Percentiles rank a stretch among this genome's conserved stretches.
Conservation (phyloP, 441 rosid species). For the Daphne laureola region DNA sequence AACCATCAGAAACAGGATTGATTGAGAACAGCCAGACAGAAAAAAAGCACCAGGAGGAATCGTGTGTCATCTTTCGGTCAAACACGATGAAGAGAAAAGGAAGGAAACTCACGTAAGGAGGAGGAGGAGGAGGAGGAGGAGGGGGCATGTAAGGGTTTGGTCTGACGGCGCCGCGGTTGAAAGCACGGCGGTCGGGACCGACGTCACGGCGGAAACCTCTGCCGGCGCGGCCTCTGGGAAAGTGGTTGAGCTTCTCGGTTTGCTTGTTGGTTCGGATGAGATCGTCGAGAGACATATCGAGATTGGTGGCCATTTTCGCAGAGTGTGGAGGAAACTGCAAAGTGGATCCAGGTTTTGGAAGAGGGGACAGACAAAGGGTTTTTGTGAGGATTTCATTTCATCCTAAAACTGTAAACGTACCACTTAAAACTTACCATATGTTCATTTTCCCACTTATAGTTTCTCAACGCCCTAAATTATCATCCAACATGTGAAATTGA, state of each 20-base stretch:
- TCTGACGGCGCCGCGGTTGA: slow-evolving; percentile 8
- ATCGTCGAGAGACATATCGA: slow-evolving; percentile 38
- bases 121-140: no score
- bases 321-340: neutral
- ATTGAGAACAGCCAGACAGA: neutral
- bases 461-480: no score
- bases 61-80: no score
- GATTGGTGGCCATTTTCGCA: slow-evolving; percentile 19
- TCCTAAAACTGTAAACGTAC: no score
- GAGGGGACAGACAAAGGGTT: neutral
- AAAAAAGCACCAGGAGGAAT: neutral
- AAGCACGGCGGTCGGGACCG: slow-evolving; percentile 23
- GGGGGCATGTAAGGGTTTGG: slow-evolving; percentile 21
- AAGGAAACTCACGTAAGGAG: slow-evolving; percentile 12
- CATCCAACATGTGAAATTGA: no score
- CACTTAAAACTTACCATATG: no score
- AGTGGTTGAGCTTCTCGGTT: slow-evolving; percentile 3
- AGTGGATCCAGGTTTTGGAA: neutral
- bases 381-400: no score
- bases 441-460: no score
- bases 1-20: neutral
- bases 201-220: slow-evolving; percentile 7
- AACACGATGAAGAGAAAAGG: no score
- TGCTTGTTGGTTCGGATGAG: slow-evolving; percentile 19
- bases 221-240: neutral